Conservation (phyloP, 2,329 filamentous ascomycete genomes). For the Ophiocordyceps camponoti-rufipedis region DNA sequence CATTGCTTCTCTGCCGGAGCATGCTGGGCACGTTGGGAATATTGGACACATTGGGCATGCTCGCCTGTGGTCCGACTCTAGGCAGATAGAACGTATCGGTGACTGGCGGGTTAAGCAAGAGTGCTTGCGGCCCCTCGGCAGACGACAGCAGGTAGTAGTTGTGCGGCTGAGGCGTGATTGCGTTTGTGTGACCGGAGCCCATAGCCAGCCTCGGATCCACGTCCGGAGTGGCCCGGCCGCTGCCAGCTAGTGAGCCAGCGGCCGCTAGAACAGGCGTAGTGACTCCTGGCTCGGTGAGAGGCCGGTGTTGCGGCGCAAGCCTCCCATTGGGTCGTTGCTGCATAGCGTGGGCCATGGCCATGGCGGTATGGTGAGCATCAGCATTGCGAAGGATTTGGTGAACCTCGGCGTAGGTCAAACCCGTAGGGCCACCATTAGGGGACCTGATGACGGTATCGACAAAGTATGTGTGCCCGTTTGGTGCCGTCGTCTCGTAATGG, state of each 20-base stretch:
- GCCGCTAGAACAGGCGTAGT: slow-evolving; percentile 20
- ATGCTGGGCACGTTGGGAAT: too few relatives aligned
- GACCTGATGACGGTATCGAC: slow-evolving; percentile 14
- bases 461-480: slow-evolving; percentile 16
- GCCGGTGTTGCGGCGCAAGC: slow-evolving; percentile 20
- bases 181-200: slow-evolving; percentile 12
- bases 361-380: slow-evolving; percentile 25
- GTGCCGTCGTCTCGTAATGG: slow-evolving; percentile 15
- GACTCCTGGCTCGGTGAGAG: slow-evolving; percentile 19
- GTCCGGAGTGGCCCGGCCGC: slow-evolving; percentile 30
- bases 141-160: slow-evolving; percentile 41
- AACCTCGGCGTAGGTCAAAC: slow-evolving; percentile 23
- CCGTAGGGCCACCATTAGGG: slow-evolving; percentile 6
- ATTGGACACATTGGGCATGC: slow-evolving; percentile 4
- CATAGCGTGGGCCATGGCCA: slow-evolving; percentile 30
- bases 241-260: slow-evolving; percentile 19
- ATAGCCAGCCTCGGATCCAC: too few relatives aligned
- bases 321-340: slow-evolving; percentile 27
- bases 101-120: slow-evolving; percentile 33
- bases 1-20: slow-evolving; percentile 7
- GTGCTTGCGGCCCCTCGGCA: slow-evolving; percentile 36
- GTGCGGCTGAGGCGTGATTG: slow-evolving; percentile 14
- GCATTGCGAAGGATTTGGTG: slow-evolving; percentile 26
- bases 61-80: slow-evolving; percentile 11
- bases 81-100: slow-evolving; percentile 34